Percentiles rank a stretch among this genome's conserved stretches.
Conservation (phyloP, 2,329 filamentous ascomycete genomes). For the Colletotrichum sp. region DNA sequence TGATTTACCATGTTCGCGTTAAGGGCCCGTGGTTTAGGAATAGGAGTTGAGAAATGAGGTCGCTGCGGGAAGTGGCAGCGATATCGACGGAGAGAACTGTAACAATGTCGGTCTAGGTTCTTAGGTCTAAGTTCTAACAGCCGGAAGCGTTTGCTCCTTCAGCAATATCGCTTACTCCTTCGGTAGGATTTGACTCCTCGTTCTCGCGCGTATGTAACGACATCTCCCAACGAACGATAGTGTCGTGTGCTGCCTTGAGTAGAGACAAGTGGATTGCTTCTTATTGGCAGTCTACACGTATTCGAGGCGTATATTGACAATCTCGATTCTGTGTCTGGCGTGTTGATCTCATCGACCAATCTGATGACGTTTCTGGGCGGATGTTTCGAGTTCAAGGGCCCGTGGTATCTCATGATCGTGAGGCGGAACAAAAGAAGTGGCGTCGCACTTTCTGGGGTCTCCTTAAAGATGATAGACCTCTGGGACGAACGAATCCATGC, state of each 20-base stretch:
- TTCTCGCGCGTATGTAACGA: background rate
- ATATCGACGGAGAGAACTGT: no score
- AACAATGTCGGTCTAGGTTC: background rate
- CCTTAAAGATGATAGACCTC: background rate
- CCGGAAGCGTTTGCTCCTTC: background rate
- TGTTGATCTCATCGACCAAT: background rate
- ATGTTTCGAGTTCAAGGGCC: background rate
- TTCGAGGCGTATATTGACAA: background rate
- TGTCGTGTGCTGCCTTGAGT: background rate
- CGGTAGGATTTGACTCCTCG: background rate
- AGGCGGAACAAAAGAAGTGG: background rate
- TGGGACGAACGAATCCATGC: background rate
- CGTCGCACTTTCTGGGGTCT: background rate
- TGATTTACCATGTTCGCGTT: accelerated
- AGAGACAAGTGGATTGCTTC: background rate
- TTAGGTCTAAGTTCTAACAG: background rate
- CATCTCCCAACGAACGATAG: background rate
- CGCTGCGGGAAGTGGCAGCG: no score
- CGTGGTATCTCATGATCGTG: background rate
- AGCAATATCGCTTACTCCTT: background rate
- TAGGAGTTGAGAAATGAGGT: background rate
- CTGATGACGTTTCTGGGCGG: background rate
- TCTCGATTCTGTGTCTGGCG: background rate
- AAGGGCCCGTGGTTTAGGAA: background rate
- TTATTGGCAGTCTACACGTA: background rate